Evolutionary conservation across 768 basidiomycete species (phyloP).

Genomic region (Exidia glandulosa): DNA sequence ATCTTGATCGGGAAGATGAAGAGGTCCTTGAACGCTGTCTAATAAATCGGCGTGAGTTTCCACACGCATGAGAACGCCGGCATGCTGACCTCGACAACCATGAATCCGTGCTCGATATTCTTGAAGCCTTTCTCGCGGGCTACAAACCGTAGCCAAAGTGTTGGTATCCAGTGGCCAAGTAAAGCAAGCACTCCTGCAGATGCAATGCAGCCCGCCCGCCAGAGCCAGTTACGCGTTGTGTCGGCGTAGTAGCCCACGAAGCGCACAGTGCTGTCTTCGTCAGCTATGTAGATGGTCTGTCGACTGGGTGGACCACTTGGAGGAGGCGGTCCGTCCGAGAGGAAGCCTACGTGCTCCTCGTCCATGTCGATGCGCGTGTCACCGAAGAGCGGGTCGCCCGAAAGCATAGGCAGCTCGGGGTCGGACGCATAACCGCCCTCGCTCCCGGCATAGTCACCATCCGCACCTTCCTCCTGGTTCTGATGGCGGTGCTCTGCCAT

Average conservation of each 20-base stretch:
- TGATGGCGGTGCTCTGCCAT: constrained; percentile 32
- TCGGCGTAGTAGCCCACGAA: constrained; percentile 77
- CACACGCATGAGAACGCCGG: neutral
- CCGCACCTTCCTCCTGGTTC: constrained; percentile 33
- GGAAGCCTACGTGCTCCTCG: constrained; percentile 25
- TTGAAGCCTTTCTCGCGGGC: constrained; percentile 76
- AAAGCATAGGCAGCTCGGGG: constrained; percentile 49
- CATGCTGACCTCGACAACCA: constrained; percentile 77
- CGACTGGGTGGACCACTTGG: constrained; percentile 74
- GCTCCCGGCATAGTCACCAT: constrained; percentile 44
- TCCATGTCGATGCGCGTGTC: constrained; percentile 77
- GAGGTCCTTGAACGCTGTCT: constrained; percentile 81
- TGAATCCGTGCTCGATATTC: constrained; percentile 53
- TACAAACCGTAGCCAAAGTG: constrained; percentile 81
- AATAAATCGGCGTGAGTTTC: constrained; percentile 6
- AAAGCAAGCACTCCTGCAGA: constrained; percentile 66
- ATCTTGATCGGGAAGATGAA: constrained; percentile 61
- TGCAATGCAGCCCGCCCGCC: constrained; percentile 58
- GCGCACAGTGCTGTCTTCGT: constrained; percentile 82
- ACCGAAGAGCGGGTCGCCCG: constrained; percentile 70
- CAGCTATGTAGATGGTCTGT: constrained; percentile 75
- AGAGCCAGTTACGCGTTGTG: constrained; percentile 48
- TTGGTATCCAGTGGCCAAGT: constrained; percentile 89
- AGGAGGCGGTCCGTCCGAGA: constrained; percentile 41
- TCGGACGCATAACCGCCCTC: neutral